Conservation (phyloP, 108 stramenopile genomes). For the Aureococcus anophagefferens region DNA sequence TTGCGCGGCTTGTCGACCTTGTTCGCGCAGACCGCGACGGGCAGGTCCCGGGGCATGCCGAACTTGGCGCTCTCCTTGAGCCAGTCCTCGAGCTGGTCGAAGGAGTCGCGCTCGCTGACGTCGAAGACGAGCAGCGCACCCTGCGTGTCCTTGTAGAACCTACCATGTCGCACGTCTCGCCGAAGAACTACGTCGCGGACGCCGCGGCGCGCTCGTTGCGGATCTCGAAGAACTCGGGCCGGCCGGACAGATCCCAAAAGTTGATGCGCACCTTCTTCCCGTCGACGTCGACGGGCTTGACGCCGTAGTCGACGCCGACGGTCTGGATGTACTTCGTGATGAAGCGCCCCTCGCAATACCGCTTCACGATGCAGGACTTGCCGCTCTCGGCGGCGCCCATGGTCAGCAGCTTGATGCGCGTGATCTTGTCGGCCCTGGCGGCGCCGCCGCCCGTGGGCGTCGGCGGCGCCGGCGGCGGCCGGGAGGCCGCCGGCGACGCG, state of each 20-base stretch:
- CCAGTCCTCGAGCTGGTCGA: slow-evolving; percentile 53
- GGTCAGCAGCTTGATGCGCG: slow-evolving; percentile 55
- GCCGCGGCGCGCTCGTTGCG: too few relatives aligned
- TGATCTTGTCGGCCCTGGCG: slow-evolving; percentile 4
- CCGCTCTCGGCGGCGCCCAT: slow-evolving; percentile 50
- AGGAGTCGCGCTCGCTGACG: slow-evolving; percentile 37
- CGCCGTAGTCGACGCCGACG: slow-evolving; percentile 72
- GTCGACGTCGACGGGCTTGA: slow-evolving; percentile 43
- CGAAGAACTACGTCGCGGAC: too few relatives aligned
- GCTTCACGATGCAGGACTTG: slow-evolving; percentile 66
- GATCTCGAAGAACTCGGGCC: slow-evolving; percentile 59
- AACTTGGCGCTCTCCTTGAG: slow-evolving; percentile 41
- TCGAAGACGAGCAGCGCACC: slow-evolving; percentile 57
- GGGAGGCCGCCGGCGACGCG: too few relatives aligned
- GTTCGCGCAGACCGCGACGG: slow-evolving; percentile 51
- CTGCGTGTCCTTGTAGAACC: slow-evolving; percentile 63
- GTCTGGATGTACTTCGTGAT: slow-evolving; percentile 58
- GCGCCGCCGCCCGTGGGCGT: too few relatives aligned
- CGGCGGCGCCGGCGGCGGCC: too few relatives aligned
- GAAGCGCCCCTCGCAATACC: slow-evolving; percentile 64
- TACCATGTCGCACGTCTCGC: too few relatives aligned
- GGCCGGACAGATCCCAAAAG: slow-evolving; percentile 50
- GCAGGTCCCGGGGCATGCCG: slow-evolving; percentile 39
- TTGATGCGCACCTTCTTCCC: slow-evolving; percentile 42
- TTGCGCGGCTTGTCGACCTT: slow-evolving; percentile 44